Evolutionary conservation across 108 stramenopile species (phyloP), one percentile per base, ranked within the genome.

Genomic region (Pseudonitzschia multiseries): DNA sequence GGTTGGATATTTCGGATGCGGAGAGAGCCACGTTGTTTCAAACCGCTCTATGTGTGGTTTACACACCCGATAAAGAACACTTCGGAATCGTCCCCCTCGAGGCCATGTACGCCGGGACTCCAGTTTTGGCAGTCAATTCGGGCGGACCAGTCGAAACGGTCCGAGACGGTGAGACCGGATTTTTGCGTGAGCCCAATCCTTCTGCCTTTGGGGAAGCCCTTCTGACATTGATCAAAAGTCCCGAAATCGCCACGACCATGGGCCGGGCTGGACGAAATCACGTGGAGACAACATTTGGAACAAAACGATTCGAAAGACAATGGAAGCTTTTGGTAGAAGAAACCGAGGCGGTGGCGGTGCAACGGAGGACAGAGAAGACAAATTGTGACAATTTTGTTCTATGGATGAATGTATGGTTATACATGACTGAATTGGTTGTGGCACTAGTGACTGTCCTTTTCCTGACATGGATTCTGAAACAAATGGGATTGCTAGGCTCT

Each of bases 11-110:
- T 65, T 82, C 83, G 10, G 95, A 97, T 80, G 90, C 68, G 22
- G 79, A 87, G 73, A 82, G 94, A 8, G 73, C 87, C 10, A 29
- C 67, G 22, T 75, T 99, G 33, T 83, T 99, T 29, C 67, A 79
- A 51, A 70, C 59, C 0, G 91, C 96, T 0, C 73, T 82, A 9
- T 87, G 87, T 29, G 93, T 96, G 43, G 84, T 97, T 61, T 99
- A 99, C 78, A 99, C 99, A 27, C 99, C 99, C 28, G 76, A 93
- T 60, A 68, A 82, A 57, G 99, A 99, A 83, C 99, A 99, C 79
- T 99, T 99, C 82, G 99, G 99, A 21, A 99, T 99, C 73, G 99
- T 99, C n/a, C 99, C 99, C 0, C 78, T 99, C 21, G 99, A 99
- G 82, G 96, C 95, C 46, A 98, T 98, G 97, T 92, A 89, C 82